These are phyloP conservation scores for Nadsonia commutata DNA, from an alignment of 1,139 yeast genomes.

Conservation along the genomic window DNA sequence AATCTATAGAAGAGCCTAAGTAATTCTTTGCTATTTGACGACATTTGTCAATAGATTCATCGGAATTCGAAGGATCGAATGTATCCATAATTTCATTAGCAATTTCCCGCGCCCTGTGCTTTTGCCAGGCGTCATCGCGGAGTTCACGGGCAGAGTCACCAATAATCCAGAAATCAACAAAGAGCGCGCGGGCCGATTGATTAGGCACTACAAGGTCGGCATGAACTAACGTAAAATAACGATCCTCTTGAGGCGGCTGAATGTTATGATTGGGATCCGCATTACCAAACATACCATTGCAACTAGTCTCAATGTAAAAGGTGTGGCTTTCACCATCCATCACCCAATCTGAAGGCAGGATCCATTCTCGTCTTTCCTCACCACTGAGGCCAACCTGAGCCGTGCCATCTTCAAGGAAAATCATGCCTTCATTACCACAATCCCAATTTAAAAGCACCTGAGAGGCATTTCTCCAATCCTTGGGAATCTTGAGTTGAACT, in stretches of 20 bases:
- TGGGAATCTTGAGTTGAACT: constrained; percentile 47
- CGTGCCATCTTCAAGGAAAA: constrained; percentile 49
- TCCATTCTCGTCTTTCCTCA: constrained; percentile 67
- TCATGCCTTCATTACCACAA: constrained; percentile 70
- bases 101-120: constrained; percentile 63
- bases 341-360: constrained; percentile 42
- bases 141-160: constrained; percentile 87
- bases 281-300: constrained; percentile 91
- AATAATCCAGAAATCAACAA: constrained; percentile 73
- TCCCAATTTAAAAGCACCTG: constrained; percentile 72
- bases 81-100: constrained; percentile 70
- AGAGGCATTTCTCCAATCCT: constrained; percentile 26
- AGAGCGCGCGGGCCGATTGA: constrained; percentile 61
- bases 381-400: constrained; percentile 83
- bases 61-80: constrained; percentile 44
- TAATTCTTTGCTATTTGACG: constrained; percentile 50
- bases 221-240: constrained; percentile 47
- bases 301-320: constrained; percentile 78
- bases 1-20: constrained; percentile 51
- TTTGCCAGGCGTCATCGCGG: constrained; percentile 62
- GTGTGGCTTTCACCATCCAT: constrained; percentile 30
- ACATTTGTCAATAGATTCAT: constrained; percentile 39
- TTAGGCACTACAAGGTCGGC: constrained; percentile 80
- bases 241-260: constrained; percentile 52
- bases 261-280: constrained; percentile 41